phyloP scores from a whole-genome alignment of 2,329 filamentous ascomycete species.

The Graphilbum sp. region DNA sequence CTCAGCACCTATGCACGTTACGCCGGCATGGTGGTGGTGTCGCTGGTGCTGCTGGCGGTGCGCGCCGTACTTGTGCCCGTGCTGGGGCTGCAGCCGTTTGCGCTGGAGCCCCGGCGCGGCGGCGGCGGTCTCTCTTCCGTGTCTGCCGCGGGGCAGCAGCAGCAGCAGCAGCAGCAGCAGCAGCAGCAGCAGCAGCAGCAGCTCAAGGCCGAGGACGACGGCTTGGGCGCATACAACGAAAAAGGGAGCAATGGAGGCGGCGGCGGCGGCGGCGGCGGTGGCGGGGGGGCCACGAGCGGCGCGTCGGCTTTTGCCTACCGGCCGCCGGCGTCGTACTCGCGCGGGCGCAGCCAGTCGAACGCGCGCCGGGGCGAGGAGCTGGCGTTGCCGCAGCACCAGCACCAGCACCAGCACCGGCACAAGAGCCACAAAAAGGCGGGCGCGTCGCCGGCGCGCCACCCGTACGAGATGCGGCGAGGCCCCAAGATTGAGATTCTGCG shows the following conservation, averaged over 20 bases:
- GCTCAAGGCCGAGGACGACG: neutral
- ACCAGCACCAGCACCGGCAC: neutral
- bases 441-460: neutral
- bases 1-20: slow-evolving; percentile 73
- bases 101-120: slow-evolving; percentile 25
- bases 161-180: slow-evolving; percentile 12
- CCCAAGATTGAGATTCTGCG: slow-evolving; percentile 9
- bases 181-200: slow-evolving; percentile 19
- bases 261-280: too few species aligned
- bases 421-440: neutral
- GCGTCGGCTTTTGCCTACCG: slow-evolving; percentile 13
- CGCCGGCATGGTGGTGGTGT: slow-evolving; percentile 40
- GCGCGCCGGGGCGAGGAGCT: neutral
- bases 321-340: slow-evolving; percentile 12
- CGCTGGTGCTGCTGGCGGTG: slow-evolving; percentile 30
- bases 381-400: neutral
- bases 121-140: too few species aligned
- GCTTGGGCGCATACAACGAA: neutral
- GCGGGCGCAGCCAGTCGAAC: slow-evolving; percentile 11
- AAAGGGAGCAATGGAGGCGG: too few species aligned
- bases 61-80: slow-evolving; percentile 41
- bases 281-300: slow-evolving; percentile 16
- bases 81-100: slow-evolving; percentile 35
- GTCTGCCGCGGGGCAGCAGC: too few species aligned
- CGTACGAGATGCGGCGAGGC: slow-evolving; percentile 3